Base-by-base conservation (phyloP, 306 rosid species). In the Albizia julibrissin region DNA sequence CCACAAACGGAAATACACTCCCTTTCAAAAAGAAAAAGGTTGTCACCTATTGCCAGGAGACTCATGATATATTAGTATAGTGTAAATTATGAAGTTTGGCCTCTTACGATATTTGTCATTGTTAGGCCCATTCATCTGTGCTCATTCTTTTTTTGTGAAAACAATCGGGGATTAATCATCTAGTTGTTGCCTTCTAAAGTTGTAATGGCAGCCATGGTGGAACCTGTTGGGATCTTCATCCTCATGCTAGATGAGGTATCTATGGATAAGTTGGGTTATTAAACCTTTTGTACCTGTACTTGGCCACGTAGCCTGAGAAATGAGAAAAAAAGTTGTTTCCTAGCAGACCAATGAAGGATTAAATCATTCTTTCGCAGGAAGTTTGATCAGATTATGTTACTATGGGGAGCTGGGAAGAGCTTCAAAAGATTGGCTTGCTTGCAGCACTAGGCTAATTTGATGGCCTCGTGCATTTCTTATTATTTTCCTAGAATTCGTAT, bases 161-260 rank as follows among this genome's bases (percentile, higher is more conserved):
- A 72, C 26, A 44, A 31, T 1, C 1, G 9, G 26, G 21, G 54
- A 29, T 1, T 40, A 12, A 22, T 70, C 6, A 22, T 70, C 3
- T 70, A 40, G 46, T 22, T 69, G 31, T 40, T 76, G 64, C 73
- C 64, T 76, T 82, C 66, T 69, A 33, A 56, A 33, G 65, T 69
- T 82, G 65, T 76, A 33, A 31, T 54, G 66, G 58, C 52, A 46
- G 37, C 22, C n/a, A 26, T 29, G 67, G 37, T 29, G 50, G 26
- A 76, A 24, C 56, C 47, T 10, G 3, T 22, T 46, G 69, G 12
- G 56, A 71, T 59, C 31, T 56, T 29, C 40, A 71, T 59, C 42
- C 47, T n/a, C 52, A 7, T 49, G 74, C 76, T 22, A 33, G 62
- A 0, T 29, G 64, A 46, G n/a, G 52, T 44, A 14, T 42, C 29